Conservation (phyloP, 371 early-diverging fungal genomes). For the Mortierella sp. region DNA sequence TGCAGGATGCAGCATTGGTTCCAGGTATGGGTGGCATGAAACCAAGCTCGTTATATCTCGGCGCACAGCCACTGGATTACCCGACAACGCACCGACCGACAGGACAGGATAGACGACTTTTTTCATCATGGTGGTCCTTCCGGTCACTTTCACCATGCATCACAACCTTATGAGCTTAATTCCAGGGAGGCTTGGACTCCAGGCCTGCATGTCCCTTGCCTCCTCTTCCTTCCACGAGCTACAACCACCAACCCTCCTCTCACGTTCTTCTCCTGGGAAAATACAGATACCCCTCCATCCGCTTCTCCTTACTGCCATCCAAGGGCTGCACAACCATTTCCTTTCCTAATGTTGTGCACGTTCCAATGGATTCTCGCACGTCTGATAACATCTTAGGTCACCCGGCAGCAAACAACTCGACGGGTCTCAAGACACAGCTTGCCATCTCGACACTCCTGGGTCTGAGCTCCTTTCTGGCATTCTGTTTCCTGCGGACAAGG, state of each 20-base stretch:
- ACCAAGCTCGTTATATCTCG: background rate
- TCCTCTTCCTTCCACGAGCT: background rate
- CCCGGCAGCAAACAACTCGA: conserved; percentile 31
- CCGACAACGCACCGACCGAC: too few species aligned
- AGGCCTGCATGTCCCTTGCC: background rate
- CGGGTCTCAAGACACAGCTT: conserved; percentile 62
- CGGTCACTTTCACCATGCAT: background rate
- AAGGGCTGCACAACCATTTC: background rate
- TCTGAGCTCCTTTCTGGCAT: conserved; percentile 61
- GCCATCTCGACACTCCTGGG: conserved; percentile 63
- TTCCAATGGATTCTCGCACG: background rate
- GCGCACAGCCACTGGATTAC: background rate
- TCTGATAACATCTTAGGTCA: conserved; percentile 12
- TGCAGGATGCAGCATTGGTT: background rate
- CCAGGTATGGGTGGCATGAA: background rate
- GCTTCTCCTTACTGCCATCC: background rate
- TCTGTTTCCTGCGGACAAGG: conserved; percentile 67
- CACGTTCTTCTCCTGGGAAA: too few species aligned
- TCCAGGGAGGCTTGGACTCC: background rate
- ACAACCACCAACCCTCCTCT: too few species aligned
- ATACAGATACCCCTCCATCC: too few species aligned
- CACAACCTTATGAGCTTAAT: background rate
- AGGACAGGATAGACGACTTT: too few species aligned
- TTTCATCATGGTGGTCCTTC: too few species aligned
- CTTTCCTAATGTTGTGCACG: background rate